Conservation (phyloP, 2,329 filamentous ascomycete species). For the Aspergillus sp. region DNA sequence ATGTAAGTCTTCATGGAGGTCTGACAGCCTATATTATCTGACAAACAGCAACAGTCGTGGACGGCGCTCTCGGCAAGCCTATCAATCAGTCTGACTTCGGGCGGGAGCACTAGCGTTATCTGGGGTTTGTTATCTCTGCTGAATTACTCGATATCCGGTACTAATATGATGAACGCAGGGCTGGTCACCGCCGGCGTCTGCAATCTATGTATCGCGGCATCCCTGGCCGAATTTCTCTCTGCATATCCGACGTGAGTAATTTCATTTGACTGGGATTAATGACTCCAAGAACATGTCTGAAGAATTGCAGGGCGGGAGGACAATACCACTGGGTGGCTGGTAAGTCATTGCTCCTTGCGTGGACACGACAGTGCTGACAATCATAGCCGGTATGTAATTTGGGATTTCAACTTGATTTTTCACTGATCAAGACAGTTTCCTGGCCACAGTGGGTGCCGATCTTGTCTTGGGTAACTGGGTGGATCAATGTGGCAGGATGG, state of each 20-base stretch:
- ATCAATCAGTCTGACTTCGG: conserved; percentile 65
- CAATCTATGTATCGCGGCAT: conserved; percentile 67
- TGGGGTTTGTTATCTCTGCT: conserved; percentile 54
- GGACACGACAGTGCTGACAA: background rate
- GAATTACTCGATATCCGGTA: background rate
- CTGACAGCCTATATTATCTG: background rate
- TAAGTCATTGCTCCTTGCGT: conserved; percentile 16
- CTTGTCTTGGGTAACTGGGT: conserved; percentile 69
- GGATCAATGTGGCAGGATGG: conserved; percentile 67
- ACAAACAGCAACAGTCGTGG: conserved; percentile 47
- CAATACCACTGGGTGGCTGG: conserved; percentile 71
- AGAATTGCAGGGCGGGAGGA: conserved; percentile 46
- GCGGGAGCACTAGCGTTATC: conserved; percentile 68
- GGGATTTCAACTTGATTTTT: background rate
- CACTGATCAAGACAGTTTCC: conserved; percentile 41
- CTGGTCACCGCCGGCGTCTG: conserved; percentile 63
- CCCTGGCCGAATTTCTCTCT: conserved; percentile 68
- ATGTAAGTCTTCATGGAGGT: conserved; percentile 28
- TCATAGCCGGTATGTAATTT: conserved; percentile 29
- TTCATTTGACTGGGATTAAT: background rate
- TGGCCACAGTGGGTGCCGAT: conserved; percentile 60
- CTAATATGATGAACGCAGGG: conserved; percentile 17
- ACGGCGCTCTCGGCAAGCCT: conserved; percentile 59
- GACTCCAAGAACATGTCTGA: background rate
- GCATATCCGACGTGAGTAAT: conserved; percentile 53